Base-by-base conservation (phyloP, 2,329 filamentous ascomycete genomes). In the Alternaria triticimaculans region DNA sequence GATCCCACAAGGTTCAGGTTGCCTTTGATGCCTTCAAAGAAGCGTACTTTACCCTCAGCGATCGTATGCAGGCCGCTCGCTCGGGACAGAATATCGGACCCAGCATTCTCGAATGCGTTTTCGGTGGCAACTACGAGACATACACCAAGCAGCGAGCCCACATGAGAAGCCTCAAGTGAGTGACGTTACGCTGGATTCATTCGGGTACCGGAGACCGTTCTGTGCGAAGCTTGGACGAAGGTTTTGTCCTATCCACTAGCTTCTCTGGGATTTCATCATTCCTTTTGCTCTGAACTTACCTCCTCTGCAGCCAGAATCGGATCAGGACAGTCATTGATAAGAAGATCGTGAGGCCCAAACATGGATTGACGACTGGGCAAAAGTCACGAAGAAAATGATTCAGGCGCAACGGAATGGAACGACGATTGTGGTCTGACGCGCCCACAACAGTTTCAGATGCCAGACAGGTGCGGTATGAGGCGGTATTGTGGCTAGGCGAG, bases 111-210 rank as follows among this genome's bases (percentile, higher is more conserved):
- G 87, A 87, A 33, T 85, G 88, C 43, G 86, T 97, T 43, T 83
- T 96, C 57, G 90, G 86, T 11, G 94, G 92, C 57, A 90, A 97
- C 73, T 98, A 97, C 79, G 86, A 86, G 6, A 87, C 88, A 3
- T 96, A 96, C 74, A 82, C 87, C 20, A 79, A 84, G 45, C 92
- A 96, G 78, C 87, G 94, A 56, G 82, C 86, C 12, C 90, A 86
- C 67, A 81, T 94, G 9, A 82, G 60, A 55, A 65, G 62, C 10
- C 63, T 77, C 20, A 61, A 72, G 73, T 77, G 72, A 76, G 74
- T 65, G 63, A 37, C 11, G 12, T 60, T 51, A 62, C 56, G 66
- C 45, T 63, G 58, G 37, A 60, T 53, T 51, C 44, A 58, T 58
- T 59, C 48, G 53, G 43, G 44, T 10, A 15, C n/a, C 28, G 33